Conservation (phyloP, 805 yeast species). For the Millerozyma miso region DNA sequence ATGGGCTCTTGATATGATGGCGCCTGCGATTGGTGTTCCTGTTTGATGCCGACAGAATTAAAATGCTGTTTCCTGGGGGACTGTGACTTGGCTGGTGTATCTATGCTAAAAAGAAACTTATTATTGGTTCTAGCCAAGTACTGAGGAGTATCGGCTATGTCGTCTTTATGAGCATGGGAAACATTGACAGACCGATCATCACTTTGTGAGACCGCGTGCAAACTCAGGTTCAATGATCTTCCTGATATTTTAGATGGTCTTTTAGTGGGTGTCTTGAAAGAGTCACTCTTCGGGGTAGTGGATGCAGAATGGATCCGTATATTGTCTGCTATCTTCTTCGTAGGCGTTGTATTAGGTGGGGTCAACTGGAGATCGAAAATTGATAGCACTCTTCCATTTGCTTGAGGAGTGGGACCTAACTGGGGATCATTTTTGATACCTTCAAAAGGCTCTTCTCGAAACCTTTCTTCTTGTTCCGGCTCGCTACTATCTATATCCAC, state of each 20-base stretch:
- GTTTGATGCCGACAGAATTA: not conserved
- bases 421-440: conserved; percentile 13
- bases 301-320: not conserved
- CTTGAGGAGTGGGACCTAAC: conserved; percentile 85
- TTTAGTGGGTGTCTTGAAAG: conserved; percentile 36
- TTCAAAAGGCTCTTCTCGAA: not conserved
- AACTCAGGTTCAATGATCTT: conserved; percentile 3
- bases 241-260: conserved; percentile 7
- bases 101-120: conserved; percentile 9
- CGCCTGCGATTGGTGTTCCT: not conserved
- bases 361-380: conserved; percentile 56
- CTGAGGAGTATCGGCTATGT: conserved; percentile 17
- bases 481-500: conserved; percentile 1
- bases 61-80: not conserved
- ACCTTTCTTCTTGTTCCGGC: conserved; percentile 3
- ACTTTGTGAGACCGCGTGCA: conserved; percentile 3
- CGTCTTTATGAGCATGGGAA: not conserved
- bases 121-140: conserved; percentile 18
- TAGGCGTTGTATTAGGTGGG: conserved; percentile 42
- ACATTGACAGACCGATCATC: conserved; percentile 7
- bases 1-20: not conserved
- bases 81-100: conserved; percentile 1
- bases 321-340: conserved; percentile 7
- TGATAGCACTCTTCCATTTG: conserved; percentile 70
- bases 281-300: not conserved